Evolutionary conservation across 257 asterid species (phyloP).

Genomic region (Scutellaria baicalensis): DNA sequence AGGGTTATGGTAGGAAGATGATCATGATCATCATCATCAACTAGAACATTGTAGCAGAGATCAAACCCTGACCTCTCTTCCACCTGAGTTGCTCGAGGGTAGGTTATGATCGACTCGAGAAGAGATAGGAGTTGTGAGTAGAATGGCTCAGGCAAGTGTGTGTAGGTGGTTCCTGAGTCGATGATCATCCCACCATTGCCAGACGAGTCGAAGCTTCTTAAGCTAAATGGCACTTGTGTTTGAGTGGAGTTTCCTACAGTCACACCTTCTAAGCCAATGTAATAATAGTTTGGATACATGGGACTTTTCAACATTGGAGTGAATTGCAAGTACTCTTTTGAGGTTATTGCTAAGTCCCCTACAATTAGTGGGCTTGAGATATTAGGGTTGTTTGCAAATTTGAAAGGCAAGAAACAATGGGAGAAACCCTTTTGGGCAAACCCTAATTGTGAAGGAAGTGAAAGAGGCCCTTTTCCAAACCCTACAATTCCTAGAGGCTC

Average conservation of each 20-base stretch:
- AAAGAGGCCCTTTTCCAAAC: constrained; percentile 67
- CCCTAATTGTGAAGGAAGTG: constrained; percentile 75
- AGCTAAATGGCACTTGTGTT: constrained; percentile 31
- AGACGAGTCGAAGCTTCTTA: constrained; percentile 44
- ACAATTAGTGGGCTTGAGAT: constrained; percentile 57
- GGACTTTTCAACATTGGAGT: constrained; percentile 60
- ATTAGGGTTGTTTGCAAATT: constrained; percentile 63
- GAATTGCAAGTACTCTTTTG: constrained; percentile 50
- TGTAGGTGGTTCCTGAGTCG: constrained; percentile 74
- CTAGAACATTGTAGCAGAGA: constrained; percentile 50
- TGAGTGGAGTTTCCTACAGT: constrained; percentile 27
- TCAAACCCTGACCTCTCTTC: constrained; percentile 56
- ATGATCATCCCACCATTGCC: constrained; percentile 74
- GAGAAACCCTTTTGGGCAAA: constrained; percentile 61
- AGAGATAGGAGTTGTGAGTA: constrained; percentile 39
- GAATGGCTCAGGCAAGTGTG: constrained; percentile 55
- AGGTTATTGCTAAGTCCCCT: constrained; percentile 56
- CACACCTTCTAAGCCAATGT: constrained; percentile 53
- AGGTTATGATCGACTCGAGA: constrained; percentile 29
- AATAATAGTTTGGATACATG: constrained; percentile 58
- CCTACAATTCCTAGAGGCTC: constrained; percentile 74
- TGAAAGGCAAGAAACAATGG: constrained; percentile 70
- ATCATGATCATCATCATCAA: constrained; percentile 32
- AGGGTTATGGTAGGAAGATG: constrained; percentile 48
- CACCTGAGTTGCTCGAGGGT: constrained; percentile 40